These are phyloP conservation scores for Apiospora pterosperma DNA, from an alignment of 2,329 filamentous ascomycete species.

Conservation along the genomic window DNA sequence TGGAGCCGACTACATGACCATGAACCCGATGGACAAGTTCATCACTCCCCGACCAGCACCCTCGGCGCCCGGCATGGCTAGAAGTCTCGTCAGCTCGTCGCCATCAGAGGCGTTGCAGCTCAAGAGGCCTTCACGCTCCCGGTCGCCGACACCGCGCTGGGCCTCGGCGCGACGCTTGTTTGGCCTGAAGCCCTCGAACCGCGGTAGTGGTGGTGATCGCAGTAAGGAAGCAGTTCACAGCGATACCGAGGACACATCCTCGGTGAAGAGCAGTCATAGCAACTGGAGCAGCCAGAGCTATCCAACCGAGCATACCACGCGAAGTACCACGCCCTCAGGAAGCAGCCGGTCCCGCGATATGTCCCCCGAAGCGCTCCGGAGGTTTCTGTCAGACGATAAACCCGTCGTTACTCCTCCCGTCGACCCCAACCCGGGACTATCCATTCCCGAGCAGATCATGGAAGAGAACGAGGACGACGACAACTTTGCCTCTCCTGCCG, in stretches of 20 bases:
- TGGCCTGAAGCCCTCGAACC: constrained; percentile 35
- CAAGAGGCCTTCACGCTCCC: constrained; percentile 36
- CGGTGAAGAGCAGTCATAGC: constrained; percentile 14
- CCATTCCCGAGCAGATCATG: constrained; percentile 43
- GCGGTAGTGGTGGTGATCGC: constrained; percentile 26
- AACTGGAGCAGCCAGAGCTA: constrained; percentile 20
- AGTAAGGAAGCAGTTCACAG: constrained; percentile 23
- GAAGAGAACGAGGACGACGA: constrained; percentile 58
- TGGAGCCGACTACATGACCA: constrained; percentile 62
- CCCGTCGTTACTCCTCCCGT: constrained; percentile 27
- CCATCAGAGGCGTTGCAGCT: constrained; percentile 18
- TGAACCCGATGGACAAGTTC: constrained; percentile 76
- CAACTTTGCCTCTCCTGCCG: constrained; percentile 56
- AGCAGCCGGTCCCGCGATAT: constrained; percentile 47
- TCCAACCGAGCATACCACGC: constrained; percentile 8
- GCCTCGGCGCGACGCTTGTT: constrained; percentile 49
- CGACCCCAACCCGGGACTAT: constrained; percentile 30
- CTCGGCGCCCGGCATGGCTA: constrained; percentile 39
- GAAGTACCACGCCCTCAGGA: constrained; percentile 34
- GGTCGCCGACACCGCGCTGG: constrained; percentile 49
- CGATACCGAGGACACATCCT: constrained; percentile 14
- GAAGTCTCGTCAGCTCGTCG: constrained; percentile 32
- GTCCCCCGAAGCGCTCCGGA: constrained; percentile 52
- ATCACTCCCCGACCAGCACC: constrained; percentile 61
- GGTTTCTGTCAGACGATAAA: constrained; percentile 47